Conservation (phyloP, 2,329 filamentous ascomycete genomes). For the Incumbomyces lentus region DNA sequence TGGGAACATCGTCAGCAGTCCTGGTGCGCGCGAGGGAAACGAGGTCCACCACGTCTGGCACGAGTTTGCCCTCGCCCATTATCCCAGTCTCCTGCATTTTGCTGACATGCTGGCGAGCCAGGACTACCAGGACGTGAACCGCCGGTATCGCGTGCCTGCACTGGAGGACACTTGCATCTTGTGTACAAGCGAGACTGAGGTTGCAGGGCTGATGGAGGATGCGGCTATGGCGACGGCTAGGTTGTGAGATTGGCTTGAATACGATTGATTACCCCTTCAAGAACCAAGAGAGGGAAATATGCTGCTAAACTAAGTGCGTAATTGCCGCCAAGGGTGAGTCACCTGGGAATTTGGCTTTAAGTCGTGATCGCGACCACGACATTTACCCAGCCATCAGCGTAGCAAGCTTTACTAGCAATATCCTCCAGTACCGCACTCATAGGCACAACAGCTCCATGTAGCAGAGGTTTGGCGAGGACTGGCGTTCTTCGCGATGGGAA, state of each 20-base stretch:
- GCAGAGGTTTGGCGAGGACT: constrained; percentile 68
- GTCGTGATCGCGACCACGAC: constrained; percentile 59
- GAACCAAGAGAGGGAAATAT: no score
- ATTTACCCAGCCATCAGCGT: constrained; percentile 87
- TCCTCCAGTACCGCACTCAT: constrained; percentile 73
- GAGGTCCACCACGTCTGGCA: constrained; percentile 40
- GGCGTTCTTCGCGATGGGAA: constrained; percentile 82
- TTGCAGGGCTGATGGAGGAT: constrained; percentile 21
- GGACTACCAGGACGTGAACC: constrained; percentile 51
- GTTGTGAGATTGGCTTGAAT: no score
- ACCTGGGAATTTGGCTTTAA: no score
- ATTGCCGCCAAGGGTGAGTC: no score
- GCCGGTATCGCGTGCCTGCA: constrained; percentile 39
- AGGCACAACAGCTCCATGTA: constrained; percentile 78
- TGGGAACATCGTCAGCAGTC: constrained; percentile 40
- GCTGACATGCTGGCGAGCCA: constrained; percentile 49
- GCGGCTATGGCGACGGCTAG: no score
- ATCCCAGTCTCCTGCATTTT: constrained; percentile 52
- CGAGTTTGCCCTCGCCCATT: constrained; percentile 55
- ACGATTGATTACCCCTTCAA: no score
- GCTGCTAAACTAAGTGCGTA: no score
- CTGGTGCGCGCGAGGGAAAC: not conserved
- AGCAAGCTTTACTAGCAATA: constrained; percentile 68
- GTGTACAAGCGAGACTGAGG: constrained; percentile 42
- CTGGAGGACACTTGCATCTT: constrained; percentile 44